Evolutionary conservation across 2,329 filamentous ascomycete species (phyloP).

Genomic region (Pseudopyrenochaeta lycopersici): DNA sequence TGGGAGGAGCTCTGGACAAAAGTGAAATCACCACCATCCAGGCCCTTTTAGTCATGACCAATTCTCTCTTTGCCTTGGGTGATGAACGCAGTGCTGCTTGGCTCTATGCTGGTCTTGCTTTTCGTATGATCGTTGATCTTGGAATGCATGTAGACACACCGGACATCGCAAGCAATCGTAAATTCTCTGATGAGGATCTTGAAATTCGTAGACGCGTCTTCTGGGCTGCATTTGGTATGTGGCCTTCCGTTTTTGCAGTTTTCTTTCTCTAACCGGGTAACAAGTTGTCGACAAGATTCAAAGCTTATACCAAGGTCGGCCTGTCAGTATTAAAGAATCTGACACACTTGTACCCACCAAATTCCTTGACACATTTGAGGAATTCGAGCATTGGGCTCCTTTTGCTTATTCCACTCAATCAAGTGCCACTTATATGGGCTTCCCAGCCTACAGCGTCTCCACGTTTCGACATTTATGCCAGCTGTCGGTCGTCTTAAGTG

Average conservation of each 20-base stretch:
- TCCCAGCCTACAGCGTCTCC: conserved; percentile 54
- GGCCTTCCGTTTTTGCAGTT: neutral
- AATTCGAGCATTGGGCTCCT: conserved; percentile 62
- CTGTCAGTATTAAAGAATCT: conserved; percentile 57
- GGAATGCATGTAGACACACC: conserved; percentile 60
- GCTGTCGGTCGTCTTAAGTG: conserved; percentile 58
- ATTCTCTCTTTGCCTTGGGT: conserved; percentile 60
- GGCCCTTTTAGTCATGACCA: conserved; percentile 62
- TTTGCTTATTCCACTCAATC: conserved; percentile 48
- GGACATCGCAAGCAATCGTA: conserved; percentile 37
- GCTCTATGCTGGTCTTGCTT: conserved; percentile 66
- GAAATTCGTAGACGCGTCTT: conserved; percentile 57
- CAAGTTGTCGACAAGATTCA: conserved; percentile 61
- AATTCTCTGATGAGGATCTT: conserved; percentile 56
- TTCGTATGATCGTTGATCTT: conserved; percentile 65
- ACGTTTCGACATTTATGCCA: conserved; percentile 55
- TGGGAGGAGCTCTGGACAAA: conserved; percentile 57
- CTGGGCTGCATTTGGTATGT: conserved; percentile 55
- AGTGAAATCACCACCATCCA: conserved; percentile 65
- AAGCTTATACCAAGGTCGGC: conserved; percentile 64
- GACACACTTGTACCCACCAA: conserved; percentile 58
- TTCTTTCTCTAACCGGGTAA: conserved; percentile 10
- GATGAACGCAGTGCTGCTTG: conserved; percentile 64
- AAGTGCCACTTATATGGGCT: conserved; percentile 42
- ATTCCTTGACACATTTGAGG: conserved; percentile 62